A percentile compares a stretch with the other conserved stretches of the same genome.
Evolutionary conservation across 2,329 filamentous ascomycete genomes (phyloP).

Genomic region (Graphiopsis chlorocephala): DNA sequence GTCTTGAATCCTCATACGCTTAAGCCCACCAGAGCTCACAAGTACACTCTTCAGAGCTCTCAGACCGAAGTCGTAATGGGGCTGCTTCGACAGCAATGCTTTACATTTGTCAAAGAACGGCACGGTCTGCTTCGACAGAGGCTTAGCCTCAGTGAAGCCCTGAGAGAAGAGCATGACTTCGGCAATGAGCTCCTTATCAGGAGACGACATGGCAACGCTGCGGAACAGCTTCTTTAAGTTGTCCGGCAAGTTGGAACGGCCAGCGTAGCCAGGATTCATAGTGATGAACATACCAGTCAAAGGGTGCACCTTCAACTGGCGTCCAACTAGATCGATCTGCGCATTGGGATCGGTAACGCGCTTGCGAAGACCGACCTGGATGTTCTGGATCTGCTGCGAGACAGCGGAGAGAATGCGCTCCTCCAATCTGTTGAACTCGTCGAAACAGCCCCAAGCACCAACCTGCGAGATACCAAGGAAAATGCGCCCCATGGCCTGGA

Average conservation of each 20-base stretch:
- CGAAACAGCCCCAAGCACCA: slow-evolving; percentile 98
- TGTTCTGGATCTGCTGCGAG: slow-evolving; percentile 98
- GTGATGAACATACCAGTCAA: slow-evolving; percentile 99
- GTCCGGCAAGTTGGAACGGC: slow-evolving; percentile 94
- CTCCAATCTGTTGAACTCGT: slow-evolving; percentile 98
- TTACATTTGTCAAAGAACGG: slow-evolving; percentile 96
- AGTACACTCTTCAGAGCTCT: slow-evolving; percentile 98
- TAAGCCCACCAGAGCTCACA: slow-evolving; percentile 93
- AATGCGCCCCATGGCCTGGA: slow-evolving; percentile 99
- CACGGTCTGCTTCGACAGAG: slow-evolving; percentile 89
- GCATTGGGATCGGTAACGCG: slow-evolving; percentile 75
- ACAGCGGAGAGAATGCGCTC: slow-evolving; percentile 97
- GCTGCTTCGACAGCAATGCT: slow-evolving; percentile 81
- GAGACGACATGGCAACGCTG: slow-evolving; percentile 99
- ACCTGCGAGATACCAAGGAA: slow-evolving; percentile 99
- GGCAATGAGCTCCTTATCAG: slow-evolving; percentile 97
- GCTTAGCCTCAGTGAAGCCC: slow-evolving; percentile 94
- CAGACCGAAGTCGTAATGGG: slow-evolving; percentile 97
- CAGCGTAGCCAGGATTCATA: slow-evolving; percentile 99
- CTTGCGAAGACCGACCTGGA: slow-evolving; percentile 90
- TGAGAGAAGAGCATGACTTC: slow-evolving; percentile 99
- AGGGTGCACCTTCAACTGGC: slow-evolving; percentile 81
- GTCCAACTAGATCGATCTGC: slow-evolving; percentile 91
- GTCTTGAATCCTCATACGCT: slow-evolving; percentile 71
- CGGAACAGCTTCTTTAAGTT: slow-evolving; percentile 99